Evolutionary conservation across 768 basidiomycete species (phyloP).

Genomic region (Suillus ampliporus): DNA sequence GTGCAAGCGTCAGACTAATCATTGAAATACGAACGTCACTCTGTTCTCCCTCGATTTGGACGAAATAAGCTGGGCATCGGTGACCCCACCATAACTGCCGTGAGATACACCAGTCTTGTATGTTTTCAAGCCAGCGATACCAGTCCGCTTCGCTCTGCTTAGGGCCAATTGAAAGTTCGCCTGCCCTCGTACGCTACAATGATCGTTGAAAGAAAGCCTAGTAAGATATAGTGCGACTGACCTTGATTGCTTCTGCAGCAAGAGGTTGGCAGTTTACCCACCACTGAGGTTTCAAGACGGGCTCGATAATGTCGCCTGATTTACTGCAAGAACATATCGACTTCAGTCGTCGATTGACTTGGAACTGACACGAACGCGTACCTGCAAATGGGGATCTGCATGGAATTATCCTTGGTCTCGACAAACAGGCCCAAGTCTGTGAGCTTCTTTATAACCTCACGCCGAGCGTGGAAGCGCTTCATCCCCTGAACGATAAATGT

Average conservation of each 20-base stretch:
- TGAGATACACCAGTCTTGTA: conserved; percentile 99
- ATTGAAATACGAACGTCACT: conserved; percentile 57
- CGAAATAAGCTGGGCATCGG: conserved; percentile 92
- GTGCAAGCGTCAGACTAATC: neutral
- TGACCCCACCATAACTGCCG: conserved; percentile 99
- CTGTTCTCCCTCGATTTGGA: conserved; percentile 77
- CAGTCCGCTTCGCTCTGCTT: conserved; percentile 91
- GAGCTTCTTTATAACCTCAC: conserved; percentile 79
- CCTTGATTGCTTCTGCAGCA: conserved; percentile 89
- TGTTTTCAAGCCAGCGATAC: conserved; percentile 94
- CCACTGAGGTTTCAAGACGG: conserved; percentile 97
- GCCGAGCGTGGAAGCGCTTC: conserved; percentile 95
- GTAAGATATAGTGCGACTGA: conserved; percentile 32
- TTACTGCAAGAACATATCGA: conserved; percentile 55
- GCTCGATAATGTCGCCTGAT: conserved; percentile 96
- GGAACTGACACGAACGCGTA: conserved; percentile 34
- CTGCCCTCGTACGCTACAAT: conserved; percentile 80
- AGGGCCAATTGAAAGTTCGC: conserved; percentile 84
- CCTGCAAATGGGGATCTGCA: conserved; percentile 96
- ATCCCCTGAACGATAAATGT: conserved; percentile 64
- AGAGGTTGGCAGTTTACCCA: conserved; percentile 95
- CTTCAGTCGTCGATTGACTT: conserved; percentile 11
- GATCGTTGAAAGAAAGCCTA: conserved; percentile 3
- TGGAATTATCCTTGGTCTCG: conserved; percentile 94
- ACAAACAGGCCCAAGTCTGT: conserved; percentile 86